phyloP scores from a whole-genome alignment of 805 yeast species.

The Danielia reshetovae region DNA sequence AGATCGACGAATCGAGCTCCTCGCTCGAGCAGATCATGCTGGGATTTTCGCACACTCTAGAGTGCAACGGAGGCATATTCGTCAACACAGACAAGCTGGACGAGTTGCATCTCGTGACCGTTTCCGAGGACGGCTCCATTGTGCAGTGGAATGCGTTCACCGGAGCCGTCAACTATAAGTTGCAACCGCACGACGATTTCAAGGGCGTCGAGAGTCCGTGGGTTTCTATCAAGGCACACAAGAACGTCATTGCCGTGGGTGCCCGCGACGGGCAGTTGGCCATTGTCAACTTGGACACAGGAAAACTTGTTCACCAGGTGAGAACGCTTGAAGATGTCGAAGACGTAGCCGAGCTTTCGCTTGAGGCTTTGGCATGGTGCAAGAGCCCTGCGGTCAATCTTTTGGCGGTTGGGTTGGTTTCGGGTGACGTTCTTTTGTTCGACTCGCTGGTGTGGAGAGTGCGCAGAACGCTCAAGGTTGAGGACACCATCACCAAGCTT shows the following conservation, averaged over 20 bases:
- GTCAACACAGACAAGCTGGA: slow-evolving; percentile 51
- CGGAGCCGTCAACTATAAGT: slow-evolving; percentile 62
- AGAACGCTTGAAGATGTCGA: slow-evolving; percentile 57
- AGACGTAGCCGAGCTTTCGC: slow-evolving; percentile 41
- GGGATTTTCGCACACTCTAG: slow-evolving; percentile 76
- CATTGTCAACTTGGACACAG: slow-evolving; percentile 71
- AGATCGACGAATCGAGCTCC: slow-evolving; percentile 47
- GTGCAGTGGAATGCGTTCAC: slow-evolving; percentile 90
- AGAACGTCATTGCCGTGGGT: slow-evolving; percentile 68
- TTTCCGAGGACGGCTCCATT: slow-evolving; percentile 81
- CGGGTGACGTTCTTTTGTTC: slow-evolving; percentile 79
- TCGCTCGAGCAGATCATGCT: slow-evolving; percentile 67
- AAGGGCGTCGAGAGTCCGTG: slow-evolving; percentile 81
- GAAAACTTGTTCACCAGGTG: slow-evolving; percentile 62
- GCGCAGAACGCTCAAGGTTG: slow-evolving; percentile 63
- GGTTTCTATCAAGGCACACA: slow-evolving; percentile 65
- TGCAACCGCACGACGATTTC: slow-evolving; percentile 57
- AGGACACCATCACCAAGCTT: slow-evolving; percentile 83
- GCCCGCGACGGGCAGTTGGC: slow-evolving; percentile 84
- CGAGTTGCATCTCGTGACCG: slow-evolving; percentile 62
- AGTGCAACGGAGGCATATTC: slow-evolving; percentile 78
- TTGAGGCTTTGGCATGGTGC: slow-evolving; percentile 76
- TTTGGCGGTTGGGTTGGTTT: slow-evolving; percentile 84
- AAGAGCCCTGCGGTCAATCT: slow-evolving; percentile 45
- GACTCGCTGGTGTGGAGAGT: slow-evolving; percentile 86